Conservation (phyloP, 2,329 filamentous ascomycete genomes). For the Aspergillus nomiae region DNA sequence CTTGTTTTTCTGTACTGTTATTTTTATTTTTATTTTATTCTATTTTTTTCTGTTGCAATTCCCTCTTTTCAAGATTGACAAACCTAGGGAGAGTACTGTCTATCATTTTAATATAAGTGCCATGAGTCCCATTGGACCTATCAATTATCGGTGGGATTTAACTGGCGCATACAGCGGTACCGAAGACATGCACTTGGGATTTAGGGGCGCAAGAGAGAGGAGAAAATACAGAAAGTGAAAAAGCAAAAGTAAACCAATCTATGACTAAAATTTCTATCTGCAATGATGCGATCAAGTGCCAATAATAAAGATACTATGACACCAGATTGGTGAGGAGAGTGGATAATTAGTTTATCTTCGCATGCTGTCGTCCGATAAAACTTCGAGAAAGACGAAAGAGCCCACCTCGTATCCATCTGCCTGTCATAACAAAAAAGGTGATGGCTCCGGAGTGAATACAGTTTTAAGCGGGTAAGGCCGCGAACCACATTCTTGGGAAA, state of each 20-base stretch:
- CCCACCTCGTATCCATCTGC: not conserved
- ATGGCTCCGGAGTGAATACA: not conserved
- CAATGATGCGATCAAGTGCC: not conserved
- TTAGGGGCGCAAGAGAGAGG: slow-evolving; percentile 1
- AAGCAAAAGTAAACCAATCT: too few relatives aligned
- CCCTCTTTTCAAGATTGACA: not conserved
- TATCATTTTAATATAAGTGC: not conserved
- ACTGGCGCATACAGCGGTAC: slow-evolving; percentile 8
- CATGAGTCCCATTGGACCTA: not conserved
- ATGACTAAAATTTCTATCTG: not conserved
- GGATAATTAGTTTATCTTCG: not conserved
- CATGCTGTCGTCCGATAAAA: not conserved
- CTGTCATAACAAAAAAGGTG: not conserved
- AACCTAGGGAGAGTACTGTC: too few relatives aligned
- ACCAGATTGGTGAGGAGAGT: not conserved
- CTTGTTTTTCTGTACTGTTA: too few relatives aligned
- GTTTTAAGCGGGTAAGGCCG: not conserved
- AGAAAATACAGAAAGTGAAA: not conserved
- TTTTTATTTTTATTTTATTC: too few relatives aligned
- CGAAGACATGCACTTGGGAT: not conserved
- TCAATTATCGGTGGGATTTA: not conserved
- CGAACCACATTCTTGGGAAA: slow-evolving; percentile 10
- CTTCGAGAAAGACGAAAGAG: not conserved
- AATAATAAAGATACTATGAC: not conserved
- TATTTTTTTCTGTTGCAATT: too few relatives aligned